Evolutionary conservation across 176 grass and related monocot species (phyloP), one percentile per base, ranked within the genome.

Genomic region (Bolboschoenus planiculmis): DNA sequence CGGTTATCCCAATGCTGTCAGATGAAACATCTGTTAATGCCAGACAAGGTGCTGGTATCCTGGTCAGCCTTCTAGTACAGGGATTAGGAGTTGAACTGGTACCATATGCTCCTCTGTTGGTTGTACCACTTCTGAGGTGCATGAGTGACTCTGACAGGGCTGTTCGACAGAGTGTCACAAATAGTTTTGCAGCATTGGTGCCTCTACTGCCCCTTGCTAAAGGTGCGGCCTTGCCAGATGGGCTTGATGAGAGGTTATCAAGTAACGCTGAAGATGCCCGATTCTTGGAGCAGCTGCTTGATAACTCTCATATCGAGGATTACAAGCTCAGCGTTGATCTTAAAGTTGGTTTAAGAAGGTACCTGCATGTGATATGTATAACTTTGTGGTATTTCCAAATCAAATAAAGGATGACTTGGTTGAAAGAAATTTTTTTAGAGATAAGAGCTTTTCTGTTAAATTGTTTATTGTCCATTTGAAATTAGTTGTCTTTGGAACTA

Each of bases 21-120:
- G 92, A 99, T 85, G 83, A 85, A 78, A 88, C 90, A 79, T 99
- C 96, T 80, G 89, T 91, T 26, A 85, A 90, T 90, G 92, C 96
- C 35, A 93, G 96, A 90, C 96, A 99, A 83, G 96, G 96, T 79
- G 92, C 92, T 72, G 96, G 96, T 63, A 95, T 98, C 87, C 89
- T 98, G 57, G 90, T 98, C 84, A 94, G 87, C 92, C 88, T 98
- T 87, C 92, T 98, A 87, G 96, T 98, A 83, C 92, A 98, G 86
- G 92, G 92, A 70, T 78, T 98, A 79, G 90, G 87, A 62, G 92
- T 93, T 63, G 92, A 93, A 61, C 85, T 98, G 84, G 90, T 98
- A 84, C 90, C 92, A 84, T 98, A 98, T 85, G 82, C 92, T 84
- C 96, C 92, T 90, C 91, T 98, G 65, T 86, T 98, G 81, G 89